These are phyloP conservation scores for Euryodendron excelsum DNA, from an alignment of 148 eudicot species.

Conservation along the genomic window DNA sequence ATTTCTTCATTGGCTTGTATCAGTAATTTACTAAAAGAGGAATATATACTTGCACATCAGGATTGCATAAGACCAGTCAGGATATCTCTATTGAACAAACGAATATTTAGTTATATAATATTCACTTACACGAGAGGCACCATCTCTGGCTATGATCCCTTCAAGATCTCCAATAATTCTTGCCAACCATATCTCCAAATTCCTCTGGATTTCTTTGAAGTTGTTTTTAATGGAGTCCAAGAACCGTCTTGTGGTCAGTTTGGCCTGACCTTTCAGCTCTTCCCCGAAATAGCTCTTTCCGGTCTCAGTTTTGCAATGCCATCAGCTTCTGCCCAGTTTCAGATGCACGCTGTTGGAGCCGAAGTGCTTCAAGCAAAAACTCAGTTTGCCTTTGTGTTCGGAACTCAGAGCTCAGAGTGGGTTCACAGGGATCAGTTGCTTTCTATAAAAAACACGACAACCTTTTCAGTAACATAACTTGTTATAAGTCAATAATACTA, in stretches of 20 bases:
- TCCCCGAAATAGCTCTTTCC: slow-evolving; percentile 51
- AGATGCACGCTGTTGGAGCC: slow-evolving; percentile 83
- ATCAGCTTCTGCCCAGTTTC: slow-evolving; percentile 78
- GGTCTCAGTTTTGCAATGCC: slow-evolving; percentile 69
- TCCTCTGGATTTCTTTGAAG: slow-evolving; percentile 90
- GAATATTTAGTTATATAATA: slow-evolving; percentile 69
- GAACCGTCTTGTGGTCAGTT: slow-evolving; percentile 54
- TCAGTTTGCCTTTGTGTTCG: slow-evolving; percentile 87
- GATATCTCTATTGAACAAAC: slow-evolving; percentile 40
- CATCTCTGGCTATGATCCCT: slow-evolving; percentile 86
- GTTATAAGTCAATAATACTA: not conserved
- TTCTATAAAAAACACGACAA: slow-evolving; percentile 42
- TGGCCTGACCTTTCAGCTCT: slow-evolving; percentile 49
- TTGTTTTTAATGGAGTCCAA: slow-evolving; percentile 73
- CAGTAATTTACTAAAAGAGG: not conserved
- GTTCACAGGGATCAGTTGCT: slow-evolving; percentile 81
- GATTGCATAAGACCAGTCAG: not conserved
- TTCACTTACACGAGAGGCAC: slow-evolving; percentile 75
- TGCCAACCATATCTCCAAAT: slow-evolving; percentile 93
- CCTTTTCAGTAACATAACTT: not conserved
- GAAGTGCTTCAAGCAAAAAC: slow-evolving; percentile 81
- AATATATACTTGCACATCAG: slow-evolving; percentile 15
- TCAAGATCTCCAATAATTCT: slow-evolving; percentile 93
- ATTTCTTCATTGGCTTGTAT: slow-evolving; percentile 7
- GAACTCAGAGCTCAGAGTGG: slow-evolving; percentile 61